A percentile compares a stretch with the other conserved stretches of the same genome.
Conservation (phyloP, 257 asterid genomes). For the Thymus quinquecostatus region DNA sequence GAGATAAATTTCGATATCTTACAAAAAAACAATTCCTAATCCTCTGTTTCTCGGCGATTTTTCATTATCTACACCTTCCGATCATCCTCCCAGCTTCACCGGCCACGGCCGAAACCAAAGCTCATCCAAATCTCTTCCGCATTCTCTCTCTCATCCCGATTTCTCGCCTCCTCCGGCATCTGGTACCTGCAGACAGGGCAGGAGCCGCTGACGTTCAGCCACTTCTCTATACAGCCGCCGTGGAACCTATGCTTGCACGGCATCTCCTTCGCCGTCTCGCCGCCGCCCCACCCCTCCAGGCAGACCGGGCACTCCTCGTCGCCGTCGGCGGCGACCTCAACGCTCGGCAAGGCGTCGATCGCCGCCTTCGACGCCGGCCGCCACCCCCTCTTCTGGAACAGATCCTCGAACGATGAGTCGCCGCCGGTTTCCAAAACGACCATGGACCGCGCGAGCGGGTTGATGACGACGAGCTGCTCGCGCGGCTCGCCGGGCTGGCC, state of each 20-base stretch:
- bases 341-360: conserved; percentile 48
- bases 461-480: conserved; percentile 43
- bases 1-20: too few species aligned
- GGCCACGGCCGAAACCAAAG: conserved; percentile 28
- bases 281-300: conserved; percentile 49
- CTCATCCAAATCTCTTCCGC: conserved; percentile 50
- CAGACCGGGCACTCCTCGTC: conserved; percentile 51
- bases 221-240: conserved; percentile 53
- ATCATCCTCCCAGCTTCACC: conserved; percentile 27
- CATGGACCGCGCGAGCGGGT: conserved; percentile 48
- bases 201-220: conserved; percentile 56
- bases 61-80: not conserved
- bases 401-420: conserved; percentile 23
- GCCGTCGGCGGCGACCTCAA: conserved; percentile 33
- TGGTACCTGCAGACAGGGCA: conserved; percentile 66
- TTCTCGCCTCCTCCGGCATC: conserved; percentile 46
- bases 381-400: conserved; percentile 38
- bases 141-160: conserved; percentile 32
- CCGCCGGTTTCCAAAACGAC: conserved; percentile 33
- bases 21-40: not conserved
- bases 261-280: conserved; percentile 54
- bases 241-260: conserved; percentile 70
- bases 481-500: conserved; percentile 12
- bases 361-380: conserved; percentile 62
- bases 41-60: not conserved